Conservation (phyloP, 176 grass and related monocot species). For the Rhynchospora breviuscula region DNA sequence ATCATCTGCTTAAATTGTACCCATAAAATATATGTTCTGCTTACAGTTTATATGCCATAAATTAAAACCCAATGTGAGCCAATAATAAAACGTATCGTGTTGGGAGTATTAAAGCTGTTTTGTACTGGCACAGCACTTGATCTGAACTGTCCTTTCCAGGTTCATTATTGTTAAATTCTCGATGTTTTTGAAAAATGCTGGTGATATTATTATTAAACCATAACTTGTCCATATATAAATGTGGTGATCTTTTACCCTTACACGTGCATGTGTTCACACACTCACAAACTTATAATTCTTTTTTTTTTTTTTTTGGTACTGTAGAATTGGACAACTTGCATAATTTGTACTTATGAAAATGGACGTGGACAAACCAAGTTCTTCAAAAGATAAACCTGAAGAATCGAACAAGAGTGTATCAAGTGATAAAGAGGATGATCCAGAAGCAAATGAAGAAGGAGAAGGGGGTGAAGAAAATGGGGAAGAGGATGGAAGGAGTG, state of each 20-base stretch:
- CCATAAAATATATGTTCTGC: too few species aligned
- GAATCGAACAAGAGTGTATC: neutral
- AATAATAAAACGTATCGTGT: neutral
- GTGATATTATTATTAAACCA: neutral
- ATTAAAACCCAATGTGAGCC: neutral
- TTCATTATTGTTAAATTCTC: neutral
- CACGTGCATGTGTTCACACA: neutral
- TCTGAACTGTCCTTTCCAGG: neutral
- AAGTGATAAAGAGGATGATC: slow-evolving; percentile 22
- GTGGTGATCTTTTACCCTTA: neutral
- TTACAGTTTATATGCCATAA: neutral
- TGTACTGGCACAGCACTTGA: neutral
- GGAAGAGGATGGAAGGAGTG: slow-evolving; percentile 22
- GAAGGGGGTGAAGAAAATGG: slow-evolving; percentile 6
- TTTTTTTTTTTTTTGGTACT: neutral
- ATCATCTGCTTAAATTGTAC: neutral
- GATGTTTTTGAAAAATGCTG: neutral
- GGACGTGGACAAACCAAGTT: slow-evolving; percentile 19
- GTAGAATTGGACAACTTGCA: neutral
- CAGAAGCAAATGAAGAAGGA: slow-evolving; percentile 21
- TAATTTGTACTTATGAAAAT: neutral
- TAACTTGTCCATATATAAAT: neutral
- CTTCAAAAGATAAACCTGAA: slow-evolving; percentile 17
- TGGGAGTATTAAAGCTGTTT: neutral
- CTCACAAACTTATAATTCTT: neutral